Evolutionary conservation across 805 yeast genomes (phyloP), one percentile per base, ranked within the genome.

Genomic region (Saccharomycopsis schoenii): DNA sequence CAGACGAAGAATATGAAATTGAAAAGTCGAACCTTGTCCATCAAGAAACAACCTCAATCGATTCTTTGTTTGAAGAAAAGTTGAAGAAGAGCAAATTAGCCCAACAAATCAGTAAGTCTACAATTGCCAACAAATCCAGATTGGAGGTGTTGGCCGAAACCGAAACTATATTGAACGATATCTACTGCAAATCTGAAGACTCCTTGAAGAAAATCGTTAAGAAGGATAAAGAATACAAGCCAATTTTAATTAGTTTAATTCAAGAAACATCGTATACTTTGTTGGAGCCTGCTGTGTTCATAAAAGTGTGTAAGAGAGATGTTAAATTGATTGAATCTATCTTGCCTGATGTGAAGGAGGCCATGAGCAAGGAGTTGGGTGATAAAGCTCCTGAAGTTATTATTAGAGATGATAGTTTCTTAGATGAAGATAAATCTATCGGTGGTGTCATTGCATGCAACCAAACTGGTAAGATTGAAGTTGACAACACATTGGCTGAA

Each of bases 1-100:
- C 98, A 54, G 97, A 96, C 73, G 99, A 94, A 76, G 99, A 94
- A 77, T 94, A 93, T 73, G 98, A 94, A 76, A 92, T 94, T 70
- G 99, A 94, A 74, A 94, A 94, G 80, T 93, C 97, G 24, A 84
- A 90, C 61, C 85, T 94, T 70, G 98, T 94, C 62, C 89, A 98
- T 71, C 81, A 90, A 14, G 99, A 94, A 76, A 88, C 88, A 61
- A 86, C 94, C 58, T 83, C 92, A 58, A 90, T 94, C 67, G 99
- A 94, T 73, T 76, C 85, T 19, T 77, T 81, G 47, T 89, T 85
- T 72, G 92, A 87, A 65, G 84, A 83, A 68, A 90, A 89, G 72
- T 81, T 88, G 76, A 93, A 94, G 80, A 94, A 93, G 75, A 92
- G 96, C 1, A 77, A 90, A 39, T 84, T 94, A 73, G 88, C 93